phyloP scores from a whole-genome alignment of 805 yeast genomes.

The Cyberlindnera japonica region DNA sequence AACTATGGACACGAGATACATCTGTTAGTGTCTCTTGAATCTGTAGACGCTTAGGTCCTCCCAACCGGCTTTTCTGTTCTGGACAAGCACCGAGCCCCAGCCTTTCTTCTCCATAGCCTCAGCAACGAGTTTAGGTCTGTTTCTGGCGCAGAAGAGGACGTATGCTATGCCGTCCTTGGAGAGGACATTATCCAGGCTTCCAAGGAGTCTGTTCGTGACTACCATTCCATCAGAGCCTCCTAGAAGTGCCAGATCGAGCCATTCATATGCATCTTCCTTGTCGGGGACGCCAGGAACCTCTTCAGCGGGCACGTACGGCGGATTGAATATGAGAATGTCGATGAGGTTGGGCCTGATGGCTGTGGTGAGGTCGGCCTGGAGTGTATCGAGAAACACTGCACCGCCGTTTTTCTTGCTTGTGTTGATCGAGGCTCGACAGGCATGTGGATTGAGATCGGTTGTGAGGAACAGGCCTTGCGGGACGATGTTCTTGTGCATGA shows the following conservation, averaged over 20 bases:
- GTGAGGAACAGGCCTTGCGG: constrained; percentile 55
- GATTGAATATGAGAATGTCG: constrained; percentile 83
- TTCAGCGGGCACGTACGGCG: constrained; percentile 95
- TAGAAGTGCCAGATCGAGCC: constrained; percentile 86
- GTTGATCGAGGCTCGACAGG: constrained; percentile 50
- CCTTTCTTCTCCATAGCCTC: constrained; percentile 40
- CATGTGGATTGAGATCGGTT: constrained; percentile 79
- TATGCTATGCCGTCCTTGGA: constrained; percentile 70
- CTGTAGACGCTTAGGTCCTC: constrained; percentile 79
- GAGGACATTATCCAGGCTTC: constrained; percentile 49
- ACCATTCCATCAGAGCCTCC: constrained; percentile 94
- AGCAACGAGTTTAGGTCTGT: constrained; percentile 66
- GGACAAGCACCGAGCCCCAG: constrained; percentile 55
- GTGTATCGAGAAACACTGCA: constrained; percentile 36
- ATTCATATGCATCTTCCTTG: constrained; percentile 46
- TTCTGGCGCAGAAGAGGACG: constrained; percentile 87
- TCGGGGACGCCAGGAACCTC: constrained; percentile 59
- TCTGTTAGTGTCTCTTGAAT: constrained; percentile 34
- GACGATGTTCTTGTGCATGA: constrained; percentile 56
- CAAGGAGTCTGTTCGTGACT: constrained; percentile 64
- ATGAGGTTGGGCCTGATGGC: constrained; percentile 44
- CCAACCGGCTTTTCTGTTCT: constrained; percentile 89
- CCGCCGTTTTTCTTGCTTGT: constrained; percentile 41
- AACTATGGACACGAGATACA: too few species aligned
- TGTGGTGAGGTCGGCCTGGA: constrained; percentile 57